Base-by-base conservation (phyloP, 768 basidiomycete genomes). In the Russula dissimulans region DNA sequence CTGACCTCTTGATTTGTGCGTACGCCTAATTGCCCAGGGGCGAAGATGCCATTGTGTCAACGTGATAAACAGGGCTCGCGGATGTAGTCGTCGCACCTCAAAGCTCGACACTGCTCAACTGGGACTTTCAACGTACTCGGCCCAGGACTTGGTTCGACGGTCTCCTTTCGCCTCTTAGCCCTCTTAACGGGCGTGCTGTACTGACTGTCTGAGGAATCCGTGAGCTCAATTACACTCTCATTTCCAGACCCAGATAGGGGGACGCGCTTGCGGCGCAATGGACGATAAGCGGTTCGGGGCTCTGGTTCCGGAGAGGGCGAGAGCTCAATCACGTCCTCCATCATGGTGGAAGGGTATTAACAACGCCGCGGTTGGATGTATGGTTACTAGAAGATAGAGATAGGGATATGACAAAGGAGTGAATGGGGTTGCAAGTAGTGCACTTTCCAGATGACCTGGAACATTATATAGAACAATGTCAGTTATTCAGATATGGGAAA, bases 181-280 rank as follows among this genome's bases (percentile, higher is more conserved):
- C 36, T 60, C 29, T 57, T 64, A 17, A 36, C 59, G 0, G 59
- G 47, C 4, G 57, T 39, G 0, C 54, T 48, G 38, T 43, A 42
- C 45, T 53, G 44, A 7, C 79, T 80, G 53, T 71, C 68, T 48
- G 81, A 80, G 26, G 79, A 79, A 66, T 84, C 81, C 1, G 77
- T 74, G 62, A 83, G 70, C 63, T 81, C 81, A 60, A 83, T 80
- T 29, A 81, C 70, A 54, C 74, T 68, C 34, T 65, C 66, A 10
- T 51, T 22, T 3, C 32, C 53, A 29, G 64, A 63, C 15, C 26
- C 53, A 12, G 49, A 60, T 31, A 65, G 44, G 22, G 61, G 44
- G 14, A 48, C 18, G 44, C 59, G 65, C 11, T 64, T 65, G 52
- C 43, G 65, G 22, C 47, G 63, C 15, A 62, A 18, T 32, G 62